phyloP scores from a whole-genome alignment of 139 green algal species.

The Chlamydomonas applanata region DNA sequence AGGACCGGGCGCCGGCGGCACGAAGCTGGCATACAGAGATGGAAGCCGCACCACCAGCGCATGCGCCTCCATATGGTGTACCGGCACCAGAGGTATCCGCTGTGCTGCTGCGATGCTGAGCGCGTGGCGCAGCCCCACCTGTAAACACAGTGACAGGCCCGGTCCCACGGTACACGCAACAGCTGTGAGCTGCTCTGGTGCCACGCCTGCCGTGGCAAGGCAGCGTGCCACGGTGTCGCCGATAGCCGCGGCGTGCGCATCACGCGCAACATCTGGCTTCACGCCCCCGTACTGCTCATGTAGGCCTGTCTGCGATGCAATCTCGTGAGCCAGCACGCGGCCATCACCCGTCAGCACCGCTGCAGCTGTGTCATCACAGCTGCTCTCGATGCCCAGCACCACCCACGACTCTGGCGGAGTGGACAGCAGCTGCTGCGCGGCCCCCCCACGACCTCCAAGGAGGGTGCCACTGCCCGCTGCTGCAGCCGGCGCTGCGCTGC shows the following conservation, averaged over 20 bases:
- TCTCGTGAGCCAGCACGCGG: slow-evolving; percentile 59
- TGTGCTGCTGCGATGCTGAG: slow-evolving; percentile 54
- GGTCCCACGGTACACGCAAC: slow-evolving; percentile 88
- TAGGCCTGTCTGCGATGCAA: slow-evolving; percentile 68
- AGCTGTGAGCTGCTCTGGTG: slow-evolving; percentile 49
- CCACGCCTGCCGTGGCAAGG: slow-evolving; percentile 50
- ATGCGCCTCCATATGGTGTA: slow-evolving; percentile 96
- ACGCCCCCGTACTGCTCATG: slow-evolving; percentile 83
- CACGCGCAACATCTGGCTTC: slow-evolving; percentile 81
- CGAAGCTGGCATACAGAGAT: neutral
- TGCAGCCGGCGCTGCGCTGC: too few species aligned
- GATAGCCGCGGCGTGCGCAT: slow-evolving; percentile 82
- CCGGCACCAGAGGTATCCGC: slow-evolving; percentile 65
- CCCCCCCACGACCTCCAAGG: too few species aligned
- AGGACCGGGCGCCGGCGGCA: too few species aligned
- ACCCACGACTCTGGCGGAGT: slow-evolving; percentile 25
- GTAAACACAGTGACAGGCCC: slow-evolving; percentile 85
- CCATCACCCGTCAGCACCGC: slow-evolving; percentile 72
- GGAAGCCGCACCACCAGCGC: slow-evolving; percentile 68
- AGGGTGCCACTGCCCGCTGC: too few species aligned
- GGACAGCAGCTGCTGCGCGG: too few species aligned
- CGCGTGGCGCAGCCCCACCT: slow-evolving; percentile 41
- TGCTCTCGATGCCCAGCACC: slow-evolving; percentile 87
- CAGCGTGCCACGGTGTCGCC: slow-evolving; percentile 58
- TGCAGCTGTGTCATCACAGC: slow-evolving; percentile 87